These are phyloP conservation scores for Fusarium sp. DNA, from an alignment of 2,329 filamentous ascomycete species.

Conservation along the genomic window DNA sequence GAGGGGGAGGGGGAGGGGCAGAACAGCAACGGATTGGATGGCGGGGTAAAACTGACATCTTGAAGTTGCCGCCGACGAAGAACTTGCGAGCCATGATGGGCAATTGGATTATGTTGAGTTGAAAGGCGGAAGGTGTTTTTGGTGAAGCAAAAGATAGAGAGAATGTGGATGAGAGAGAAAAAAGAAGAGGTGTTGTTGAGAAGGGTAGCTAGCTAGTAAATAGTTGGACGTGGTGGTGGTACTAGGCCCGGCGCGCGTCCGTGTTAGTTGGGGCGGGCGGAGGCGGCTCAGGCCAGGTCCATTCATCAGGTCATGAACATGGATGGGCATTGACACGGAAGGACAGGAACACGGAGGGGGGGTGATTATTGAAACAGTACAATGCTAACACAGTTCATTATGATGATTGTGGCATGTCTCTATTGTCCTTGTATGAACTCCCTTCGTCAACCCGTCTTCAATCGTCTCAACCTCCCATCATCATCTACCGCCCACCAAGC, in stretches of 20 bases:
- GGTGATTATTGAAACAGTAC: background rate
- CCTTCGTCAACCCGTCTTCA: background rate
- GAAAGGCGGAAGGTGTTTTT: background rate
- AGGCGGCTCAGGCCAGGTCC: constrained; percentile 28
- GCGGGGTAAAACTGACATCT: constrained; percentile 77
- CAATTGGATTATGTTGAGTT: constrained; percentile 37
- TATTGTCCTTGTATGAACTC: background rate
- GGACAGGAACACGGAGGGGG: constrained; percentile 1
- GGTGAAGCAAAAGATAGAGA: constrained; percentile 12
- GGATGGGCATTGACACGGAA: constrained; percentile 25
- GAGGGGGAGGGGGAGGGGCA: constrained; percentile 29
- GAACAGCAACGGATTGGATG: constrained; percentile 33
- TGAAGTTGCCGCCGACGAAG: constrained; percentile 99
- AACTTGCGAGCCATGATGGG: constrained; percentile 92
- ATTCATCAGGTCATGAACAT: constrained; percentile 34
- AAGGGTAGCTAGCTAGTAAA: constrained; percentile 30
- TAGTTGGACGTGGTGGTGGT: constrained; percentile 11
- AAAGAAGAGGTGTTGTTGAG: constrained; percentile 8
- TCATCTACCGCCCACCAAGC: background rate
- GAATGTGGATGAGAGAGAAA: constrained; percentile 14
- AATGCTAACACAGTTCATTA: background rate
- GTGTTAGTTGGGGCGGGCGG: constrained; percentile 29
- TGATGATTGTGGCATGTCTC: background rate
- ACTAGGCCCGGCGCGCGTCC: background rate
- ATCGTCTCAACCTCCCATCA: background rate